Evolutionary conservation across 192 early-diverging fungal genomes (phyloP).

Genomic region (Podochytrium sp.): DNA sequence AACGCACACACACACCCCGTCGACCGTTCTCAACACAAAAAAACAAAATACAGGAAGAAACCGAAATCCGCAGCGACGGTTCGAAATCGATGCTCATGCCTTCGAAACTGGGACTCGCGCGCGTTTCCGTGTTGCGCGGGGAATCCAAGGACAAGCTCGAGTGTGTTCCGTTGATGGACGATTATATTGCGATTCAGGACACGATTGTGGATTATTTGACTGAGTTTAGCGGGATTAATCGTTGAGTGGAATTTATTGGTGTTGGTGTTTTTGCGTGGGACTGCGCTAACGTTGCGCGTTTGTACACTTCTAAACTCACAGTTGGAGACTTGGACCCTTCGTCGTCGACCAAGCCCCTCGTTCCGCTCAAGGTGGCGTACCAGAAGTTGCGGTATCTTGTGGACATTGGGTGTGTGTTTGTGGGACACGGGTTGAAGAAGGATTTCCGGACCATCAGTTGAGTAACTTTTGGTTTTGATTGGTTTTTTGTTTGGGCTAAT

Average conservation of each 20-base stretch:
- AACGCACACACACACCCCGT: not conserved
- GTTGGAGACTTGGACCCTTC: slow-evolving; percentile 81
- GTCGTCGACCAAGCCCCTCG: slow-evolving; percentile 75
- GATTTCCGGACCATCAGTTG: slow-evolving; percentile 96
- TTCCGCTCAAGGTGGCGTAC: slow-evolving; percentile 89
- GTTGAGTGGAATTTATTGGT: slow-evolving; percentile 39
- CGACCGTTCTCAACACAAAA: slow-evolving; percentile 61
- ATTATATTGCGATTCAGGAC: slow-evolving; percentile 86
- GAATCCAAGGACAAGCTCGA: slow-evolving; percentile 67
- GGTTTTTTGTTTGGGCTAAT: not conserved
- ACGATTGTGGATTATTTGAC: slow-evolving; percentile 92
- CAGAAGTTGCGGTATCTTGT: slow-evolving; percentile 88
- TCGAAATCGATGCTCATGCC: slow-evolving; percentile 83
- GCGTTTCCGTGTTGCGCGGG: slow-evolving; percentile 89
- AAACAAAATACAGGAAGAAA: slow-evolving; percentile 84
- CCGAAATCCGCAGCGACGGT: slow-evolving; percentile 91
- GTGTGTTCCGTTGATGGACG: slow-evolving; percentile 92
- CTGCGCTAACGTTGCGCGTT: not conserved
- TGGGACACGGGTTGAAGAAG: slow-evolving; percentile 93
- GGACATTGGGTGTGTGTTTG: slow-evolving; percentile 87
- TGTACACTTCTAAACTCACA: no score
- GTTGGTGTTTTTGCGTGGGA: not conserved
- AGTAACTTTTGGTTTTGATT: slow-evolving; percentile 24
- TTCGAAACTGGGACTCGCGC: slow-evolving; percentile 78
- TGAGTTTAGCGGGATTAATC: slow-evolving; percentile 90